These are phyloP conservation scores for Sordariomycetes sp. DNA, from an alignment of 2,329 filamentous ascomycete species.

Conservation along the genomic window DNA sequence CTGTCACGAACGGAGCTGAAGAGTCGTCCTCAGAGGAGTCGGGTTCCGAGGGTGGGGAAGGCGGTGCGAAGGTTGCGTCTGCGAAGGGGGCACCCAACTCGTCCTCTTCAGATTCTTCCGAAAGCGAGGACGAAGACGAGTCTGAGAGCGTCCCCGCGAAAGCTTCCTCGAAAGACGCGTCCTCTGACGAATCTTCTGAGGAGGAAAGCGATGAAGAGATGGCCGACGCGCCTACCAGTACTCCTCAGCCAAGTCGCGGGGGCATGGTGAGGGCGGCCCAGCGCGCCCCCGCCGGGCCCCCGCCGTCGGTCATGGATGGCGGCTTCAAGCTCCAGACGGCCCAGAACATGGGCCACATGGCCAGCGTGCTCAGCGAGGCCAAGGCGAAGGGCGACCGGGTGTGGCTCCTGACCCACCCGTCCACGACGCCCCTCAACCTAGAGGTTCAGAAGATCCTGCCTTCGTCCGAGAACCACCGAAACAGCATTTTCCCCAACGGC, in stretches of 20 bases:
- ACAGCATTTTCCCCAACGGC: background rate
- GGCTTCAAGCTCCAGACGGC: conserved; percentile 4
- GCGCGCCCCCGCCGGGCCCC: background rate
- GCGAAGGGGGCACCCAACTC: background rate
- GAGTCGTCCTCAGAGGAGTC: background rate
- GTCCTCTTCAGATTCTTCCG: background rate
- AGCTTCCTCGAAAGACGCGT: background rate
- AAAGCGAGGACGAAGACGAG: background rate
- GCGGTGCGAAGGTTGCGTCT: background rate
- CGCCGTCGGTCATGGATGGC: conserved; percentile 2
- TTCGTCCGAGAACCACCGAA: background rate
- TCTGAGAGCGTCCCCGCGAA: too few species aligned
- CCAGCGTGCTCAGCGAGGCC: background rate
- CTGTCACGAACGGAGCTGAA: background rate
- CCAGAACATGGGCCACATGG: conserved; percentile 1
- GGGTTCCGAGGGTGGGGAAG: background rate
- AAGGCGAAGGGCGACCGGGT: background rate
- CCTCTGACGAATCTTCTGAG: background rate
- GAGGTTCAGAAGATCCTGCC: conserved; percentile 2
- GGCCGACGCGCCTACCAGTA: background rate
- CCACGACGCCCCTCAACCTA: conserved; percentile 1
- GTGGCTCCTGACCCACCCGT: conserved; percentile 2
- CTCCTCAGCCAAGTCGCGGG: background rate
- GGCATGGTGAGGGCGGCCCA: background rate
- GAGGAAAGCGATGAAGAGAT: background rate